Percentiles rank a stretch among this genome's conserved stretches.
Conservation (phyloP, 1,284 basidiomycete species). For the Pascua sp. region DNA sequence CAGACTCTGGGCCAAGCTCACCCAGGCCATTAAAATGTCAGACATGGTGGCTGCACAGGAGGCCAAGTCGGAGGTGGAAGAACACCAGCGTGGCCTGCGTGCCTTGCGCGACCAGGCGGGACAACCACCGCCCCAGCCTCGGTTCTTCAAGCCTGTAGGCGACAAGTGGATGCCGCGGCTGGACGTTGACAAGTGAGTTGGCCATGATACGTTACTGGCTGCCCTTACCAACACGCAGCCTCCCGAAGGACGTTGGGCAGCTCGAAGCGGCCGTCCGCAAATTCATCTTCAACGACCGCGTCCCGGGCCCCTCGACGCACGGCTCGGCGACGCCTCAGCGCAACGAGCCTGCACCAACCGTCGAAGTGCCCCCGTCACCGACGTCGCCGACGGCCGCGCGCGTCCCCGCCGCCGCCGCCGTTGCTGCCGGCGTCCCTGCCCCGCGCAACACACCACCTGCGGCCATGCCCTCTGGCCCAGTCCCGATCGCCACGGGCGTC, state of each 20-base stretch:
- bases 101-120: conserved; percentile 69
- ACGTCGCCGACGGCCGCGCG: too few species aligned
- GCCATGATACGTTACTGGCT: neutral
- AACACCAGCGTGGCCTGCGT: conserved; percentile 81
- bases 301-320: conserved; percentile 11
- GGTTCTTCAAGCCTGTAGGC: conserved; percentile 73
- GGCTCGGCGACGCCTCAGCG: neutral
- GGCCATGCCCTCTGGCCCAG: too few species aligned
- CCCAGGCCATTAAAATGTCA: conserved; percentile 76
- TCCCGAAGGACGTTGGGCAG: conserved; percentile 64
- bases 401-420: too few species aligned
- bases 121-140: conserved; percentile 57
- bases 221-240: conserved; percentile 49
- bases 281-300: conserved; percentile 57
- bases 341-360: too few species aligned
- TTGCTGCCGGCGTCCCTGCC: too few species aligned
- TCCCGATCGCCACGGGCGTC: too few species aligned
- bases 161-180: conserved; percentile 79
- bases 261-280: conserved; percentile 60
- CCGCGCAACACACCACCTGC: too few species aligned
- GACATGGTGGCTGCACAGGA: conserved; percentile 93
- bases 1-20: conserved; percentile 81
- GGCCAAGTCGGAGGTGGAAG: conserved; percentile 87
- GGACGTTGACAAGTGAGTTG: conserved; percentile 55
- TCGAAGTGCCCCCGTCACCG: too few species aligned